Conservation (phyloP, 345 rosid genomes). For the Melaleuca alternifolia region DNA sequence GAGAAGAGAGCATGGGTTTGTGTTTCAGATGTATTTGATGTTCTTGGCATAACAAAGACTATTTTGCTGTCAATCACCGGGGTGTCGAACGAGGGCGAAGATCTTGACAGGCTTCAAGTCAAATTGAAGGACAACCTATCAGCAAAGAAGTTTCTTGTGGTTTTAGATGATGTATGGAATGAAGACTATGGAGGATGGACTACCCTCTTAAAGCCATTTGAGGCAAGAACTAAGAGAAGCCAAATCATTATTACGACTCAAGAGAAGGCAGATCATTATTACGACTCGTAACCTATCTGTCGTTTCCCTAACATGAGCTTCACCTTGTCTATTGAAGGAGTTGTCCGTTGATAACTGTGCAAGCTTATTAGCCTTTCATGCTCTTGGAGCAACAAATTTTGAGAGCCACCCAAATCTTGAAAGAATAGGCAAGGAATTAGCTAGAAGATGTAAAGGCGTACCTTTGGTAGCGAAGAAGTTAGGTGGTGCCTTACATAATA, state of each 20-base stretch:
- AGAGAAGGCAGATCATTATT: background rate
- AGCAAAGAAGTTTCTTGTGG: background rate
- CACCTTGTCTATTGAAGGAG: background rate
- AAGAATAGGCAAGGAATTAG: background rate
- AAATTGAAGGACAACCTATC: background rate
- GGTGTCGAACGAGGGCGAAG: fast-evolving
- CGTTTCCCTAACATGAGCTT: background rate
- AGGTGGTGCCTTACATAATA: background rate
- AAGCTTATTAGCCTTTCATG: background rate
- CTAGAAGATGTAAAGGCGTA: background rate
- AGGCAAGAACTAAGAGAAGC: background rate
- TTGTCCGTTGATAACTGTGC: background rate
- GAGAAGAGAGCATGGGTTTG: background rate
- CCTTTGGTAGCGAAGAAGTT: background rate
- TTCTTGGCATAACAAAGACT: background rate
- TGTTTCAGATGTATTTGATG: background rate
- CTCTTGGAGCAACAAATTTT: background rate
- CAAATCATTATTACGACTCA: no score
- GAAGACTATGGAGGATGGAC: background rate
- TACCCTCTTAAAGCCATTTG: background rate
- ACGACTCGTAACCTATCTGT: fast-evolving
- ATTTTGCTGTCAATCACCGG: background rate
- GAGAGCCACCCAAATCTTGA: background rate
- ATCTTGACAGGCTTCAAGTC: background rate
- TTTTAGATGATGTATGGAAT: background rate